Percentiles rank a stretch among this genome's conserved stretches.
Evolutionary conservation across 345 rosid genomes (phyloP).

Genomic region (Citrus cavaleriei): DNA sequence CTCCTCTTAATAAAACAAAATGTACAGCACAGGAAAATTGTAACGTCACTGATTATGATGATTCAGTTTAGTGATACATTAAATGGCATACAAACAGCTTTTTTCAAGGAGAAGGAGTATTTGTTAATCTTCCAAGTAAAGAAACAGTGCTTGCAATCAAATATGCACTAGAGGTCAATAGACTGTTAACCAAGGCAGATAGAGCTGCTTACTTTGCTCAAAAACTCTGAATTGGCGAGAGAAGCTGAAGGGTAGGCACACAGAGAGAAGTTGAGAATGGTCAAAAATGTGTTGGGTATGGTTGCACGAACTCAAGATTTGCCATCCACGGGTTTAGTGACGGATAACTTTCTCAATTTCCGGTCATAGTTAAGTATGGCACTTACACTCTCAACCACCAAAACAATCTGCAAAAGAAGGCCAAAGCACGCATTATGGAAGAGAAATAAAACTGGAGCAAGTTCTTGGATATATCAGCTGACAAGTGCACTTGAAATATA

Average conservation of each 20-base stretch:
- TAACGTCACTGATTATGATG: neutral
- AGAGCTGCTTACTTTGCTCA: neutral
- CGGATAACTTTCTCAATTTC: conserved; percentile 37
- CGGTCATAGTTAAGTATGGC: conserved; percentile 84
- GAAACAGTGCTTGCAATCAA: neutral
- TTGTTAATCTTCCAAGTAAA: neutral
- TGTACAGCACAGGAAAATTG: neutral
- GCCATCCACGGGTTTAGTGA: conserved; percentile 26
- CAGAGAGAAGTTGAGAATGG: neutral
- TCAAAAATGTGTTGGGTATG: neutral
- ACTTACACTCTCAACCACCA: conserved; percentile 77
- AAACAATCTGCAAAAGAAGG: conserved; percentile 50
- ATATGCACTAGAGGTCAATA: neutral
- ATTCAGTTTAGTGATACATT: neutral
- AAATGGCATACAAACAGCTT: neutral
- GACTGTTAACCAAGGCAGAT: neutral
- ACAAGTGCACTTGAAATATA: neutral
- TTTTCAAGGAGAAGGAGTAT: neutral
- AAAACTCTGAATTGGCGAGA: neutral
- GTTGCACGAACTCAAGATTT: conserved; percentile 21
- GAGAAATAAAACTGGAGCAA: neutral
- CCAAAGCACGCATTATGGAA: neutral
- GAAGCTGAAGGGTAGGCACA: neutral
- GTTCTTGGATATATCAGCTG: neutral
- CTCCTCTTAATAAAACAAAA: neutral